Evolutionary conservation across 176 grass and related monocot genomes (phyloP), one percentile per base, ranked within the genome.

Genomic region (Aegilops longissima): DNA sequence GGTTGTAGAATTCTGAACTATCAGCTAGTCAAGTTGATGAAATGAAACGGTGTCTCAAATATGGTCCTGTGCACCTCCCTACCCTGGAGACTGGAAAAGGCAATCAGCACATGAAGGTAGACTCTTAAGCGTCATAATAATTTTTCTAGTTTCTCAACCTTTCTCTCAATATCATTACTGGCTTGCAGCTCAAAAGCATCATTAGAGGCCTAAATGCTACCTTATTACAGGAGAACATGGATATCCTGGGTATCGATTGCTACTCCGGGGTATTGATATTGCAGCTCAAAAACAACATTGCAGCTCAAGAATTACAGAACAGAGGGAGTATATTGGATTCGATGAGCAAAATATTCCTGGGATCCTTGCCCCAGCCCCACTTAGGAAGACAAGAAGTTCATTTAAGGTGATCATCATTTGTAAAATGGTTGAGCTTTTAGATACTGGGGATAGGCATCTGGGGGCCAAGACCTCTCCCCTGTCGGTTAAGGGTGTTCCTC

Each of bases 371-470:
- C 49, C 49, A 51, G 4, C 24, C 20, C 12, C 68, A 72, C 69
- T 71, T 70, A 80, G 88, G 25, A 77, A n/a, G 23, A 51, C 70
- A 34, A 9, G 38, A 29, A 85, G 89, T 36, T 1, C 23, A 33
- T 73, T 91, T 27, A 64, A 40, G 72, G 84, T 87, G 51, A 7
- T 61, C 38, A 49, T 49, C 47, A 87, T 85, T 62, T 91, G 92
- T 63, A 8, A 1, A 42, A 77, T 61, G 71, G 69, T 85, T 35
- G 75, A 91, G 67, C 61, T 94, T 68, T 33, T 89, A 51, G 83
- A 85, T 66, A 47, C 89, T 82, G 92, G 92, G 59, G 31, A 83
- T 9, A 58, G n/a, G n/a, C 87, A 65, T 70, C 73, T 90, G 51
- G 73, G 85, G 35, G 68, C 79, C 44, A 47, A 47, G 44, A 13